Evolutionary conservation across 2,329 filamentous ascomycete species (phyloP).

Genomic region (Emericellopsis atlantica): DNA sequence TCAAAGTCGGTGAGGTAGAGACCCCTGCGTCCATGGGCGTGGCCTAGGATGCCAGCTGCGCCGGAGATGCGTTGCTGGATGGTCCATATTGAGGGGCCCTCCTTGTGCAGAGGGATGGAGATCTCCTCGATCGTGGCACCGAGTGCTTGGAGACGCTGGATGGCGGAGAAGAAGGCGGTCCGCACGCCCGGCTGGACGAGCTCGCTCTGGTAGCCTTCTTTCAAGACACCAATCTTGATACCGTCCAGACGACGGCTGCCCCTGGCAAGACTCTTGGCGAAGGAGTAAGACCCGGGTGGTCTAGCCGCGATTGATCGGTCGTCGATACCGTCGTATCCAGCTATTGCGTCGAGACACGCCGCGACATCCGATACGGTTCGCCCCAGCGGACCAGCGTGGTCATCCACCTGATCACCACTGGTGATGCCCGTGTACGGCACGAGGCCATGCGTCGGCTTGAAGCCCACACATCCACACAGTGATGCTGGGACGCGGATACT

Average conservation of each 20-base stretch:
- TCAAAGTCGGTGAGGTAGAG: conserved; percentile 38
- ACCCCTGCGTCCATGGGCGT: conserved; percentile 31
- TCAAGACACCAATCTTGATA: conserved; percentile 27
- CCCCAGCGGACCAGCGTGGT: conserved; percentile 33
- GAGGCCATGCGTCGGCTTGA: conserved; percentile 38
- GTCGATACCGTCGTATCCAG: conserved; percentile 34
- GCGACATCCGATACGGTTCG: conserved; percentile 26
- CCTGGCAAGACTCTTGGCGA: not conserved
- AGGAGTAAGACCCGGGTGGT: conserved; percentile 12
- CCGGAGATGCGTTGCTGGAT: conserved; percentile 31
- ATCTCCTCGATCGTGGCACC: conserved; percentile 37
- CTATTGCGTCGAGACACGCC: conserved; percentile 27
- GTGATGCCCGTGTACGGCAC: conserved; percentile 37
- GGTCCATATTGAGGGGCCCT: conserved; percentile 38
- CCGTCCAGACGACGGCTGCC: conserved; percentile 7
- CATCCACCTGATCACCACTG: conserved; percentile 34
- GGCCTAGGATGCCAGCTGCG: conserved; percentile 24
- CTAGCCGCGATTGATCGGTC: conserved; percentile 24
- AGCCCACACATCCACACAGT: conserved; percentile 25
- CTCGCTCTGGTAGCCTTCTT: conserved; percentile 27
- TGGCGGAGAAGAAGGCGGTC: conserved; percentile 26
- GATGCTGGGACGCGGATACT: conserved; percentile 30
- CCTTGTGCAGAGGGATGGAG: conserved; percentile 32
- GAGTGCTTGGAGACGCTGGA: conserved; percentile 23
- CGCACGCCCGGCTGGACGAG: conserved; percentile 25